Base-by-base conservation (phyloP, 371 early-diverging fungal species). In the Mortierella sp. region DNA sequence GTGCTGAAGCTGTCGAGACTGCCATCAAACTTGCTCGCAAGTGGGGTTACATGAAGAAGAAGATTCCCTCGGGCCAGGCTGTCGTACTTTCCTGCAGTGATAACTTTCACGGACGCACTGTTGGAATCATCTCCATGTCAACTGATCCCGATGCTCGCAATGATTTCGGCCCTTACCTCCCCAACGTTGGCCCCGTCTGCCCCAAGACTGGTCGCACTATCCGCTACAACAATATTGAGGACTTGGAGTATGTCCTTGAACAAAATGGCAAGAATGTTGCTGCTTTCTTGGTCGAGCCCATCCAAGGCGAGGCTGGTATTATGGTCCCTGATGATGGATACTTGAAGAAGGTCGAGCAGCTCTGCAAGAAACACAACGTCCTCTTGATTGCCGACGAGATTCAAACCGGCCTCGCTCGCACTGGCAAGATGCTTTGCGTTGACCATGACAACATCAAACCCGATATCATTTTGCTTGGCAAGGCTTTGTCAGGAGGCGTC, bases 41-140 rank as follows among this genome's bases (percentile, higher is more conserved):
- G 85, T 99, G 98, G 98, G 99, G 95, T 21, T 97, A 97, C 87
- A 72, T 88, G 67, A 93, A 95, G 87, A 99, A 99, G 89, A 91
- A 93, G 11, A 94, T 99, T 53, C 90, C 93, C 19, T 88, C 90
- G 57, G 90, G 94, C 72, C 81, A 96, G 66, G 97, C 97, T 43
- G 90, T 98, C 64, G 88, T 99, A 7, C 86, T 97, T 53, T 90
- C 96, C 48, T 93, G 93, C 76, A 87, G 87, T 36, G 92, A 94
- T 77, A 99, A 99, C 91, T 99, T 99, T 89, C 99, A 99, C 79
- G 99, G 99, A 70, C 91, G 99, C 69, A 98, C 99, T n/a, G 90
- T 94, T 41, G 96, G 95, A 72, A 92, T 96, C 75, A 95, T 99
- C 69, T 95, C 96, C 67, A 96, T 99, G 97, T 94, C 95, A 59